A percentile compares a stretch with the other conserved stretches of the same genome.
Evolutionary conservation across 148 eudicot species (phyloP).

Genomic region (Vaccinium vitisidaea): DNA sequence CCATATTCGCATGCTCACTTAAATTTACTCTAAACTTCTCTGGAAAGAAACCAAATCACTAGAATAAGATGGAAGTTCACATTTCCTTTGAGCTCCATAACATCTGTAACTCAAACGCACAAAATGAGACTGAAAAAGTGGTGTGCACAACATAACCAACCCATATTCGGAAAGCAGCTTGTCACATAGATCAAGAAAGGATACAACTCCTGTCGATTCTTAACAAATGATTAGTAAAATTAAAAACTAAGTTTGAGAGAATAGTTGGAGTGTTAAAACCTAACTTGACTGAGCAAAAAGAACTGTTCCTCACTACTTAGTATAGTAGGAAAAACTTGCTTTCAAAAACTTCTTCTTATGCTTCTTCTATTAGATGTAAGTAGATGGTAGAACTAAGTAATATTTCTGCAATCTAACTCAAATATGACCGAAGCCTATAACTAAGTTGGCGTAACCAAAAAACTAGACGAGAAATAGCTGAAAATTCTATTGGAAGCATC

Average conservation of each 20-base stretch:
- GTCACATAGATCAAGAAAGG: background rate
- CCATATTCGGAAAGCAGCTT: background rate
- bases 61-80: background rate
- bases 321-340: constrained; percentile 3
- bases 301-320: background rate
- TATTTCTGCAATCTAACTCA: background rate
- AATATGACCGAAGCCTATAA: background rate
- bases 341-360: background rate
- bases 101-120: background rate
- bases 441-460: background rate
- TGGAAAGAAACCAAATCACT: background rate
- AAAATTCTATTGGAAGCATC: background rate
- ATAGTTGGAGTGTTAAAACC: background rate
- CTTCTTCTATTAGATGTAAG: background rate
- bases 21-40: background rate
- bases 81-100: background rate
- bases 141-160: too few relatives aligned
- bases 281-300: background rate
- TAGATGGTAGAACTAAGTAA: background rate
- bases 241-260: background rate
- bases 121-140: background rate
- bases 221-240: background rate
- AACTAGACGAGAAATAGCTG: background rate
- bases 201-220: background rate
- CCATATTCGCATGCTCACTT: background rate